These are phyloP conservation scores for Tricholoma sp. DNA, from an alignment of 768 basidiomycete species.

Conservation along the genomic window DNA sequence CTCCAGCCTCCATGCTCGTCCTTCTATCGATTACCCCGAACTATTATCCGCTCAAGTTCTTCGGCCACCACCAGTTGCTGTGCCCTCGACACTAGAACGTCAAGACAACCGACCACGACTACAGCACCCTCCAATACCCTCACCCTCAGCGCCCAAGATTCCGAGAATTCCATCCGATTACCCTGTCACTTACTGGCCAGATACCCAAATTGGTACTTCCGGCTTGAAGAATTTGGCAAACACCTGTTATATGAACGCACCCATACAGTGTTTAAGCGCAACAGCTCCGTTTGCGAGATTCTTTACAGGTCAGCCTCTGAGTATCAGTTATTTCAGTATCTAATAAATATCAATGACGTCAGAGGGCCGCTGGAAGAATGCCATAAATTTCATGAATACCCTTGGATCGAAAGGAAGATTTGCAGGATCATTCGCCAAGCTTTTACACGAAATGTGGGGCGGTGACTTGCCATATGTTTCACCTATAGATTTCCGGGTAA, in stretches of 20 bases:
- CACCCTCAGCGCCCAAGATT: conserved; percentile 38
- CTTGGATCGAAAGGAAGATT: conserved; percentile 85
- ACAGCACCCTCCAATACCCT: conserved; percentile 29
- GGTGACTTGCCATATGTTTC: conserved; percentile 79
- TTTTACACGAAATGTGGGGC: conserved; percentile 85
- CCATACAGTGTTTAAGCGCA: conserved; percentile 93
- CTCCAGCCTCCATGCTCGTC: conserved; percentile 39
- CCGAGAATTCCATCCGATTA: conserved; percentile 74
- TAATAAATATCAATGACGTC: conserved; percentile 7
- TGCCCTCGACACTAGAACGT: conserved; percentile 62
- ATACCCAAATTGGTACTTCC: conserved; percentile 70
- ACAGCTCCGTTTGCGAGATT: conserved; percentile 91
- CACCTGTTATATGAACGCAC: conserved; percentile 99
- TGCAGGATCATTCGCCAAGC: conserved; percentile 74
- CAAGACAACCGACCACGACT: conserved; percentile 70
- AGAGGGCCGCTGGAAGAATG: conserved; percentile 80
- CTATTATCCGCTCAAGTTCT: conserved; percentile 51
- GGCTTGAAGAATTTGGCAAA: conserved; percentile 95
- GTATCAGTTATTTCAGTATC: not conserved
- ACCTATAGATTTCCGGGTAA: conserved; percentile 80
- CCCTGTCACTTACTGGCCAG: conserved; percentile 80
- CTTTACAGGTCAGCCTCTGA: conserved; percentile 65
- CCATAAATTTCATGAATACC: conserved; percentile 81
- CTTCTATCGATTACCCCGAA: conserved; percentile 79
- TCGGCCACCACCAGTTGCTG: conserved; percentile 77